A percentile compares a stretch with the other conserved stretches of the same genome.
Evolutionary conservation across 83 land plant species (phyloP).

Genomic region (Picea abies): DNA sequence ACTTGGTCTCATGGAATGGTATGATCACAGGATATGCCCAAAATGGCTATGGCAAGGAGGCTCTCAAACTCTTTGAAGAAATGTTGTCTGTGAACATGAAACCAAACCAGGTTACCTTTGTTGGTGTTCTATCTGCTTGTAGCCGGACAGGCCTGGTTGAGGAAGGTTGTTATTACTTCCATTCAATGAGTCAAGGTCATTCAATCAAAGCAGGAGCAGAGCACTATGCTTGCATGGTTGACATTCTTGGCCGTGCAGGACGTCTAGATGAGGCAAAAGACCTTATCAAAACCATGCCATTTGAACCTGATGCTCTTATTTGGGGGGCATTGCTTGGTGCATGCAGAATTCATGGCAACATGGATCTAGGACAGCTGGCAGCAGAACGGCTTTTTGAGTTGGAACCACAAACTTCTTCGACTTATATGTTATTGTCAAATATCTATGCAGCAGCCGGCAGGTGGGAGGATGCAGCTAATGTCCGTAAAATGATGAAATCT

Average conservation of each 20-base stretch:
- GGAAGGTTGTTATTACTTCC: too few relatives aligned
- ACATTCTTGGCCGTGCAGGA: conserved; percentile 53
- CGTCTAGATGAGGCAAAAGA: conserved; percentile 45
- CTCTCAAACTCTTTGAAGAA: too few relatives aligned
- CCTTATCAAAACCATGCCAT: conserved; percentile 39
- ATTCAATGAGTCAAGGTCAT: too few relatives aligned
- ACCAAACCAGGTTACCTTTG: too few relatives aligned
- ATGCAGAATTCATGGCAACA: conserved; percentile 29
- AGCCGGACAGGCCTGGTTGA: too few relatives aligned
- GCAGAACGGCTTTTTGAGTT: conserved; percentile 52
- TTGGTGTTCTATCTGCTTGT: too few relatives aligned
- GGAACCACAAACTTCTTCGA: conserved; percentile 44
- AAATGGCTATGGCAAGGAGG: too few relatives aligned
- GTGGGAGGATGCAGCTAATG: conserved; percentile 41
- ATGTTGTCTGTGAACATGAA: too few relatives aligned
- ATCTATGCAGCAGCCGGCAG: conserved; percentile 39
- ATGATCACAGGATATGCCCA: too few relatives aligned
- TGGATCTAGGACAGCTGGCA: conserved; percentile 46
- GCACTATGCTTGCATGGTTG: conserved; percentile 70
- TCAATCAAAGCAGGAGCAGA: too few relatives aligned
- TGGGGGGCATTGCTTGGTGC: conserved; percentile 58
- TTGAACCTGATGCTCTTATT: conserved; percentile 43
- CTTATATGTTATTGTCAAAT: conserved; percentile 45
- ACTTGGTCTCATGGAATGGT: too few relatives aligned
- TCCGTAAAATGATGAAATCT: conserved; percentile 42